Percentiles rank a stretch among this genome's conserved stretches.
These are phyloP conservation scores for Emmonsiellopsis sp. DNA, from an alignment of 2,329 filamentous ascomycete genomes.

Conservation along the genomic window DNA sequence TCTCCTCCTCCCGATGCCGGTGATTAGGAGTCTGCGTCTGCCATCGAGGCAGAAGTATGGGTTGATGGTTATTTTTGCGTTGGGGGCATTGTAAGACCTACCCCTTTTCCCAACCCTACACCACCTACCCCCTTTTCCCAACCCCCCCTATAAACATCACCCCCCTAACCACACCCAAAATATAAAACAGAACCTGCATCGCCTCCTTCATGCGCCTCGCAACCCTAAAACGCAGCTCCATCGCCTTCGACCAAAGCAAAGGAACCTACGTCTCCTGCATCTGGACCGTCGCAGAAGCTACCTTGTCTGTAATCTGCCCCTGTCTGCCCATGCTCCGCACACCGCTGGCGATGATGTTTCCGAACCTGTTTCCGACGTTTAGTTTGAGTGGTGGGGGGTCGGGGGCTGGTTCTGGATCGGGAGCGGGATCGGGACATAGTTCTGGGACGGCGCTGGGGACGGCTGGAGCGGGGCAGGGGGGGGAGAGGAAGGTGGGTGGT, in stretches of 20 bases:
- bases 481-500: too few species aligned
- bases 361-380: conserved; percentile 11
- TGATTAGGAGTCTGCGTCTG: conserved; percentile 22
- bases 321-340: conserved; percentile 29
- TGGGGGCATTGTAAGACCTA: conserved; percentile 31
- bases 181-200: conserved; percentile 16
- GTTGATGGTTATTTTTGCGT: conserved; percentile 33
- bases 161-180: neutral
- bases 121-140: neutral
- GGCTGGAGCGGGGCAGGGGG: too few species aligned
- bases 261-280: conserved; percentile 23
- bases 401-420: too few species aligned
- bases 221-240: conserved; percentile 21
- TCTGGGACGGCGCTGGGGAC: too few species aligned
- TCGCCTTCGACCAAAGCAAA: conserved; percentile 15
- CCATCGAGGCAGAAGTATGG: conserved; percentile 40
- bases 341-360: conserved; percentile 16
- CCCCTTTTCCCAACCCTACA: neutral
- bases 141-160: neutral
- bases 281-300: conserved; percentile 30
- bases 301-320: conserved; percentile 29
- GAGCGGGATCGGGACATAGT: too few species aligned
- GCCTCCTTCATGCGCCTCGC: conserved; percentile 26
- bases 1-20: conserved; percentile 24
- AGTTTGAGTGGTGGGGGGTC: neutral